phyloP scores from a whole-genome alignment of 345 rosid species.

The Eucalyptus dawsonii region DNA sequence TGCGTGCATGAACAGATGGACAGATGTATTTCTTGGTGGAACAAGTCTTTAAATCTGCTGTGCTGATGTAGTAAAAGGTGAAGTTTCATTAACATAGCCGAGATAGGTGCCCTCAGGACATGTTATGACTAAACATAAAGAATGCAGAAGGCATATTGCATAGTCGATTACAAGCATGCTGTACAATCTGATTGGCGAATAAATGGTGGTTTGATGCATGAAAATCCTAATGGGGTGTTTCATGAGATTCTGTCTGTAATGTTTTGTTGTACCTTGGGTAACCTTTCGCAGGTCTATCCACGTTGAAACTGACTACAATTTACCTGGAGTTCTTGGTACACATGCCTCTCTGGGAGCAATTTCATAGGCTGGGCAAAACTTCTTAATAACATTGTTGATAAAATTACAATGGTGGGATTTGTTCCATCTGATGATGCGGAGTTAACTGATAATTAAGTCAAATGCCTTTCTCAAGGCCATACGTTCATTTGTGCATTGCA shows the following conservation, averaged over 20 bases:
- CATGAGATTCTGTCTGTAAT: background rate
- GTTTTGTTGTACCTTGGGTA: background rate
- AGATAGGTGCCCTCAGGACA: background rate
- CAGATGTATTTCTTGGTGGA: background rate
- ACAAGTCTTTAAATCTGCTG: background rate
- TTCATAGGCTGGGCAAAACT: background rate
- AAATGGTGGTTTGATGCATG: background rate
- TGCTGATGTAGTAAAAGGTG: background rate
- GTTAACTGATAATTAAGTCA: background rate
- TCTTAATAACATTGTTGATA: background rate
- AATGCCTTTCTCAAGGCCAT: background rate
- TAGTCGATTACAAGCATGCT: background rate
- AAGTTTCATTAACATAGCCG: background rate
- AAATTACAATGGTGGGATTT: background rate
- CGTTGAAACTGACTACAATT: background rate
- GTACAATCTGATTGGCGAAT: background rate
- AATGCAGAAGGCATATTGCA: background rate
- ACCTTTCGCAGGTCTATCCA: background rate
- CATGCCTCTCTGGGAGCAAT: background rate
- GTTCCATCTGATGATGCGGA: background rate
- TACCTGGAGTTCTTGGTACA: background rate
- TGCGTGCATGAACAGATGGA: background rate
- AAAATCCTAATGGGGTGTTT: background rate
- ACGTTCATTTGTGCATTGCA: background rate
- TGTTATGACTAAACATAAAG: background rate